A percentile compares a stretch with the other conserved stretches of the same genome.
Conservation (phyloP, 2,329 filamentous ascomycete species). For the Emmonsia crescens region DNA sequence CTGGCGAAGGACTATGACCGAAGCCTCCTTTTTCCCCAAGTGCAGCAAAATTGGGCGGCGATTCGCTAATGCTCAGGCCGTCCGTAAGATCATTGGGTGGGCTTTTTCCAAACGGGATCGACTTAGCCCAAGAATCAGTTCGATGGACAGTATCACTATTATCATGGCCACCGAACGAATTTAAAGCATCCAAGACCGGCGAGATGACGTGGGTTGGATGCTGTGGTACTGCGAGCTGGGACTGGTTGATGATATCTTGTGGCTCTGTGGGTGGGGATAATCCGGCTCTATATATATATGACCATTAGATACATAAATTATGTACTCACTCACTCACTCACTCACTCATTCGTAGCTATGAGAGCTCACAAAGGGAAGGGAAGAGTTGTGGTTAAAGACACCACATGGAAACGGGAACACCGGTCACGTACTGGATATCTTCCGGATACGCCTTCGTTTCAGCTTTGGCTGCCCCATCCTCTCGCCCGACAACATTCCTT, state of each 20-base stretch:
- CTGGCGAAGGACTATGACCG: constrained; percentile 30
- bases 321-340: not conserved
- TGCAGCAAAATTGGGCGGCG: constrained; percentile 31
- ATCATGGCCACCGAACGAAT: constrained; percentile 21
- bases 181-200: constrained; percentile 31
- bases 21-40: constrained; percentile 31
- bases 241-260: constrained; percentile 22
- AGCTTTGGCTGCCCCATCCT: constrained; percentile 26
- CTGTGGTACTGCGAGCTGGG: constrained; percentile 17
- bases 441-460: constrained; percentile 23
- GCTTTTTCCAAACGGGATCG: constrained; percentile 35
- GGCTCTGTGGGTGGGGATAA: constrained; percentile 18
- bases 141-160: constrained; percentile 27
- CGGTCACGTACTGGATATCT: constrained; percentile 24
- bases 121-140: constrained; percentile 35
- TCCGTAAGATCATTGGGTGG: constrained; percentile 31
- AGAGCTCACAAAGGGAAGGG: not conserved
- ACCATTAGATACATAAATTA: not conserved
- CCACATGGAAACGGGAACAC: not conserved
- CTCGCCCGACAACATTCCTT: constrained; percentile 26
- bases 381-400: not conserved
- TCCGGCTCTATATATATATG: constrained; percentile 7
- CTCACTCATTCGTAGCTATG: not conserved
- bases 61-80: constrained; percentile 25
- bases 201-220: constrained; percentile 22